Evolutionary conservation across 1,284 basidiomycete genomes (phyloP).

Genomic region (Puccinia novopanici): DNA sequence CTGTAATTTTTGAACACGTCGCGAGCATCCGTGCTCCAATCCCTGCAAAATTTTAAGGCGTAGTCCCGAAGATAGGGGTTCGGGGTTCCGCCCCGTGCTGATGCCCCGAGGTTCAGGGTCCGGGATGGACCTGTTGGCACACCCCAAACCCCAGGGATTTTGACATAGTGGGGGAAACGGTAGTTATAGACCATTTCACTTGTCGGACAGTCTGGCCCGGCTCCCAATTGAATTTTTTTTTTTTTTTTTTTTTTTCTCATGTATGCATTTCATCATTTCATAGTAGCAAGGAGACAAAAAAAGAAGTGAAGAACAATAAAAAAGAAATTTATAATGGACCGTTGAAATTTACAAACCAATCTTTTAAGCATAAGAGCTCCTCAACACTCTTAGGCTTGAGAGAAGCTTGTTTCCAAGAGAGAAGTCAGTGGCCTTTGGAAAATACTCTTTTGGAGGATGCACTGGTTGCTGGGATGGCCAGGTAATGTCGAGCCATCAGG

Average conservation of each 20-base stretch:
- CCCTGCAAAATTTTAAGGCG: too few relatives aligned
- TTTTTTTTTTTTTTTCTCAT: neutral
- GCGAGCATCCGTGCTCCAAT: too few relatives aligned
- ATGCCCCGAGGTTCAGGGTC: neutral
- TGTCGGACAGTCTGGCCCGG: too few relatives aligned
- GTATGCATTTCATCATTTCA: neutral
- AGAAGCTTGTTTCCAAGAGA: constrained; percentile 6
- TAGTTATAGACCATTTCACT: too few relatives aligned
- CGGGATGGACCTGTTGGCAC: too few relatives aligned
- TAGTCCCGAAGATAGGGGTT: constrained; percentile 1
- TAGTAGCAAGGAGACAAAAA: neutral
- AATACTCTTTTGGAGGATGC: too few relatives aligned
- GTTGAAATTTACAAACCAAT: constrained; percentile 10
- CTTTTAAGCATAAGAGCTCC: constrained; percentile 9
- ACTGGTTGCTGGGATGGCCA: constrained; percentile 4
- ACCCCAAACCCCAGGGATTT: neutral
- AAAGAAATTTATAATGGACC: neutral
- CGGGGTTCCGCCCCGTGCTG: neutral
- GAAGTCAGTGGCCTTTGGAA: neutral
- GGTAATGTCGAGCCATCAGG: neutral
- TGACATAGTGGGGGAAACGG: neutral
- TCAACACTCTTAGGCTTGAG: too few relatives aligned
- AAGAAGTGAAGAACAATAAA: neutral
- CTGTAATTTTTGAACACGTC: too few relatives aligned
- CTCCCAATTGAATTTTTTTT: too few relatives aligned